Base-by-base conservation (phyloP, 164 flowering plant genomes). In the Cinnamomum micranthum region DNA sequence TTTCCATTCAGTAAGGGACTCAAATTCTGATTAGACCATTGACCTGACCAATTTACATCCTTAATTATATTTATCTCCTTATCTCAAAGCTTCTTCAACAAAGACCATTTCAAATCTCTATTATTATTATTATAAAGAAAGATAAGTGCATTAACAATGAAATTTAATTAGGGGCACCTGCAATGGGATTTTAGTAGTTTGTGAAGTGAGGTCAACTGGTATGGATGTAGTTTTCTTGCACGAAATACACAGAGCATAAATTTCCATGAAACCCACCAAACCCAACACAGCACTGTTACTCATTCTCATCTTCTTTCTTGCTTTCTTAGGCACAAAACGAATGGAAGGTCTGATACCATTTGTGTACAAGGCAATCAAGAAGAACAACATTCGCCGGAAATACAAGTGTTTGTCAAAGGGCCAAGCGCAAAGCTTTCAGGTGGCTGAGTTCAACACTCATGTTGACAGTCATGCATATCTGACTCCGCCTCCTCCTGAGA, bases 331-430 rank as follows among this genome's bases (percentile, higher is more conserved):
- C 22, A n/a, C 41, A 13, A 6, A 35, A 41, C 52, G 10, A 14
- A 71, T 76, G 78, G 78, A 76, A 65, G 78, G 78, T 24, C 52
- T 76, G 55, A 71, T 76, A 47, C 78, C 78, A 11, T 25, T 76
- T 50, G 64, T 76, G 24, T 76, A 50, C 74, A n/a, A 64, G 70
- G 74, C 73, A 22, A 71, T 76, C 70, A 76, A 71, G 78, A 71
- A 25, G 50, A 70, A 4, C 74, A 31, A 65, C 22, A 55, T 65
- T 60, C 74, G 70, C 31, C 74, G 74, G 63, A 70, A 71, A 31
- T 76, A 76, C 70, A 65, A 51, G 23, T 71, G 71, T 50, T 47
- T 76, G 6, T 64, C 74, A 3, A 63, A 71, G 5, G 74, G 78
- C n/a, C 71, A 22, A 11, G 51, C 25, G 51, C 65, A 69, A 51